Conservation (phyloP, 192 early-diverging fungal genomes). For the Backusella tuberculispora region DNA sequence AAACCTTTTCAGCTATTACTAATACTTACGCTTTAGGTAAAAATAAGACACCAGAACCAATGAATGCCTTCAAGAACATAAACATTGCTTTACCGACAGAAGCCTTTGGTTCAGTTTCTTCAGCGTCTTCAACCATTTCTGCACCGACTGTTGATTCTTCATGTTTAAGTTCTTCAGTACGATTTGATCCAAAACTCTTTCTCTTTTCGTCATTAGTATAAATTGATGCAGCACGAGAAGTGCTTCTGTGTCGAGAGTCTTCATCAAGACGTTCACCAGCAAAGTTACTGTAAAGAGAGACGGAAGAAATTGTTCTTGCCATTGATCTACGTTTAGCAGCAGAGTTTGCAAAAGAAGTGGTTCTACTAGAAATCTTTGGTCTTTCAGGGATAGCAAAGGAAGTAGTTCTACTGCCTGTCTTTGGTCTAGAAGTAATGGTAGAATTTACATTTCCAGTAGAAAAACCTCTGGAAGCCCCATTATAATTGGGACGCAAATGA, state of each 20-base stretch:
- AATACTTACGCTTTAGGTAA: conserved; percentile 53
- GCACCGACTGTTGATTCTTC: conserved; percentile 11
- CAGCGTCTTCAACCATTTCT: conserved; percentile 3
- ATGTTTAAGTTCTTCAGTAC: conserved; percentile 10
- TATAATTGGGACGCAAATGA: neutral
- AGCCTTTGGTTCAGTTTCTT: conserved; percentile 41
- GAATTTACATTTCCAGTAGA: neutral
- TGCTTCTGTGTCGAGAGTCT: neutral
- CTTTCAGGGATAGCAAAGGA: conserved; percentile 17
- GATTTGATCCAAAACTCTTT: conserved; percentile 11
- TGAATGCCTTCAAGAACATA: conserved; percentile 68
- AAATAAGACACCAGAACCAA: conserved; percentile 65
- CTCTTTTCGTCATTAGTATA: conserved; percentile 16
- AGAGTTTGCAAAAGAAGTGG: conserved; percentile 23
- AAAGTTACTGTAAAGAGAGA: conserved; percentile 37
- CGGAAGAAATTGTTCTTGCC: conserved; percentile 33
- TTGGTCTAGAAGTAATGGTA: neutral
- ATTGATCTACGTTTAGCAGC: conserved; percentile 23
- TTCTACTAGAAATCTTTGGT: conserved; percentile 16
- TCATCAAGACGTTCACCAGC: conserved; percentile 33
- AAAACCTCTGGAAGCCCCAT: neutral
- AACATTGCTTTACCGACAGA: conserved; percentile 62
- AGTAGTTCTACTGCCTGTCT: neutral
- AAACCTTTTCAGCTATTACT: neutral
- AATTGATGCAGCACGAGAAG: conserved; percentile 1